Conservation (phyloP, 2,329 filamentous ascomycete genomes). For the Albifimbria verrucaria region DNA sequence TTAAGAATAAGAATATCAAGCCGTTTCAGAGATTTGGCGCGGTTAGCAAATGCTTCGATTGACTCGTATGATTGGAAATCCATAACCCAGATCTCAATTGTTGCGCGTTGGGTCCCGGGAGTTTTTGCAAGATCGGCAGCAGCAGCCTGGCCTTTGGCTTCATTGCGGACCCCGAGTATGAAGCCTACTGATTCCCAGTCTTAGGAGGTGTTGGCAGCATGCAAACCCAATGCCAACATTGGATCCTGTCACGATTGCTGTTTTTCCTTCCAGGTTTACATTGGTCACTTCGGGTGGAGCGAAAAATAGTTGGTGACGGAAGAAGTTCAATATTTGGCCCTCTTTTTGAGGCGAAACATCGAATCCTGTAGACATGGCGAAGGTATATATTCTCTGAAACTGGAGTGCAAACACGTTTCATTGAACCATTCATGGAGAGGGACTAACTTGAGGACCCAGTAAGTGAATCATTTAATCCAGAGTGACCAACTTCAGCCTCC, state of each 20-base stretch:
- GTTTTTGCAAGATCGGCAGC: not conserved
- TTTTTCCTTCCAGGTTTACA: not conserved
- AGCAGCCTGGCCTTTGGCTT: not conserved
- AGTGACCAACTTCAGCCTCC: too few relatives aligned
- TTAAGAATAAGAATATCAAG: not conserved
- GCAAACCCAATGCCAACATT: not conserved
- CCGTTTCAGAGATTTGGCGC: not conserved
- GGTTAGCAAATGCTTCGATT: not conserved
- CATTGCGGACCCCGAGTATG: not conserved
- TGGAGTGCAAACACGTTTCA: too few relatives aligned
- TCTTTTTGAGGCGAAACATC: not conserved
- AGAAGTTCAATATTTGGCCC: not conserved
- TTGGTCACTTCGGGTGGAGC: not conserved
- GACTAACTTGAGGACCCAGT: not conserved
- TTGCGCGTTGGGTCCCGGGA: not conserved
- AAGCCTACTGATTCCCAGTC: not conserved
- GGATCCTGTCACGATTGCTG: not conserved
- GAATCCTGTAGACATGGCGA: not conserved
- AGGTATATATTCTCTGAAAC: too few relatives aligned
- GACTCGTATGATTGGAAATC: not conserved
- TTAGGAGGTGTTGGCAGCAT: not conserved
- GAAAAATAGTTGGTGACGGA: not conserved
- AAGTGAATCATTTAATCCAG: not conserved
- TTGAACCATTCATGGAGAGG: not conserved
- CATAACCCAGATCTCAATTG: not conserved